Base-by-base conservation (phyloP, 495 filamentous ascomycete genomes). In the Penicillium alfredii region DNA sequence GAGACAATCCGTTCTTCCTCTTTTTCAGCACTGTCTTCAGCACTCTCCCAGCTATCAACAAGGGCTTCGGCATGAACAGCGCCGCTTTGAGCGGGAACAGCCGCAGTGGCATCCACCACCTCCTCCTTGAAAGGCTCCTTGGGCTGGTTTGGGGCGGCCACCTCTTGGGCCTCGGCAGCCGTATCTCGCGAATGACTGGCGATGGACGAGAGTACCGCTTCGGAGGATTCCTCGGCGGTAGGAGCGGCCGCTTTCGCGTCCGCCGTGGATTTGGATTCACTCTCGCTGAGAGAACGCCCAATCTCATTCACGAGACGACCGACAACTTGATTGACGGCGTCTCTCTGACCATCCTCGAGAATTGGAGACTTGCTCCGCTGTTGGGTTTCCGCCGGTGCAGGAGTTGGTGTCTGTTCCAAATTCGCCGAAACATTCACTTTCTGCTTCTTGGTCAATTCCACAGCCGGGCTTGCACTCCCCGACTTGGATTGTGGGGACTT, bases 21-120 rank as follows among this genome's bases (percentile, higher is more conserved):
- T 55, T 93, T 82, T 31, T 77, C 75, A 8, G 77, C 73, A 23
- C 76, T 76, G 30, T 83, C 86, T 55, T 90, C 87, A 8, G 78
- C 81, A 43, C 81, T 90, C 61, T 90, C 84, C 84, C 84, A 89
- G 58, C 78, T 86, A 38, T 75, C 76, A 33, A 54, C 65, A 10
- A 72, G 35, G 16, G 63, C 66, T 37, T 87, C 82, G 4, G 74
- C 73, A 33, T 72, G n/a, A n/a, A n/a, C n/a, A n/a, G n/a, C n/a
- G n/a, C n/a, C n/a, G n/a, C n/a, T n/a, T n/a, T n/a, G 68, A 33
- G 72, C 73, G 28, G 78, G 64, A 18, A n/a, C n/a, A n/a, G 71
- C 60, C 16, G 77, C 63, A 18, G 74, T 69, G n/a, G 76, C 44
- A 12, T 68, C 67, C 11, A 80, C 70, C 4, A 76, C 70, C 27